Percentiles rank a stretch among this genome's conserved stretches.
phyloP scores from a whole-genome alignment of 768 basidiomycete species.

The Boletus huronensis region DNA sequence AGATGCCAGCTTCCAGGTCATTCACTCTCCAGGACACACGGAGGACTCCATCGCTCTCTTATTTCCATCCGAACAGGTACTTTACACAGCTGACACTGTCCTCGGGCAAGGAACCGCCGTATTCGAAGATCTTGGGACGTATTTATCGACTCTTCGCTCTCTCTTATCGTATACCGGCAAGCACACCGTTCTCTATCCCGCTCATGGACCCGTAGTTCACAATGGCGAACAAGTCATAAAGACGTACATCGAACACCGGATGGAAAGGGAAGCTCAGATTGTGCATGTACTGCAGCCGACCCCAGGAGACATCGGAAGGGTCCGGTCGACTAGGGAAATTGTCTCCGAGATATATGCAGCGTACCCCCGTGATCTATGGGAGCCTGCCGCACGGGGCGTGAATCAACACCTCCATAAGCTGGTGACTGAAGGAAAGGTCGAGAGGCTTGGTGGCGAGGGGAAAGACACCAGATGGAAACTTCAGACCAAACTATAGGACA shows the following conservation, averaged over 20 bases:
- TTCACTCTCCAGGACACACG: conserved; percentile 92
- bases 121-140: conserved; percentile 77
- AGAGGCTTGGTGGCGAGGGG: conserved; percentile 47
- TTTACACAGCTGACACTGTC: conserved; percentile 90
- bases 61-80: conserved; percentile 61
- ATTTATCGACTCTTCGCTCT: conserved; percentile 59
- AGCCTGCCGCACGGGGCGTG: conserved; percentile 66
- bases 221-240: conserved; percentile 60
- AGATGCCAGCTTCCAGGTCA: conserved; percentile 45
- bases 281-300: conserved; percentile 44
- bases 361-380: conserved; percentile 70
- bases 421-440: conserved; percentile 57
- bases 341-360: conserved; percentile 64
- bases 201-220: conserved; percentile 76
- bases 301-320: conserved; percentile 16
- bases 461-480: conserved; percentile 49
- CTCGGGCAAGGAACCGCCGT: conserved; percentile 89
- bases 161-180: conserved; percentile 46
- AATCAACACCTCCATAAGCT: conserved; percentile 74
- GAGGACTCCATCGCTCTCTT: conserved; percentile 77
- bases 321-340: conserved; percentile 64
- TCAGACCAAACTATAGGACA: conserved; percentile 5
- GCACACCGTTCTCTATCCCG: conserved; percentile 71
- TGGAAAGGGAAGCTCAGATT: conserved; percentile 79
- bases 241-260: conserved; percentile 76